A percentile compares a stretch with the other conserved stretches of the same genome.
phyloP scores from a whole-genome alignment of 169 alveolate species.

The Fabrea salina region DNA sequence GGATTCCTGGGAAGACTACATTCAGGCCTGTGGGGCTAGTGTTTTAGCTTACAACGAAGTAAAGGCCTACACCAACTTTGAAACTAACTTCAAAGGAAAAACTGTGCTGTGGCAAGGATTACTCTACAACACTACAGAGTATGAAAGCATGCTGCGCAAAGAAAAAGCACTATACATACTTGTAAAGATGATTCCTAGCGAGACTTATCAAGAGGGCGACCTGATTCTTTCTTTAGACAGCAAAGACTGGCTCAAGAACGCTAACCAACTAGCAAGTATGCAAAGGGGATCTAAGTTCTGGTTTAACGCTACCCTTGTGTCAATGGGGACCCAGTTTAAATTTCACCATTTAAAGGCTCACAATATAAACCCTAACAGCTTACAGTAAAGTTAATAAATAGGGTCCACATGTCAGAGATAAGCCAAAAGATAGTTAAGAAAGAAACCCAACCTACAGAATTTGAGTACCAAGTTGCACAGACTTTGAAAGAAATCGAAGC shows the following conservation, averaged over 20 bases:
- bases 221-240: conserved; percentile 24
- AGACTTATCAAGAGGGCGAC: conserved; percentile 26
- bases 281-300: conserved; percentile 10
- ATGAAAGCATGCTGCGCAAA: not conserved
- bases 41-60: not conserved
- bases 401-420: conserved; percentile 64
- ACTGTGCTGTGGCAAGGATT: conserved; percentile 30
- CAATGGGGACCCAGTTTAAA: not conserved
- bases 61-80: conserved; percentile 8
- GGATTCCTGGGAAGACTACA: conserved; percentile 30
- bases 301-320: conserved; percentile 27
- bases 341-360: conserved; percentile 19
- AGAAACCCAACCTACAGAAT: conserved; percentile 52
- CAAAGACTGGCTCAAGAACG: not conserved
- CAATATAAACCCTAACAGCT: too few species aligned
- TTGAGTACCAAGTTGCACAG: conserved; percentile 61
- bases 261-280: not conserved
- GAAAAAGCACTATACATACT: conserved; percentile 24
- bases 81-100: not conserved
- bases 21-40: conserved; percentile 28
- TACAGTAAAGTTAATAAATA: too few species aligned
- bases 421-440: conserved; percentile 53
- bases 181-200: conserved; percentile 32
- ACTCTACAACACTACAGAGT: conserved; percentile 1
- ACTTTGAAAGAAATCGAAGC: conserved; percentile 49